Base-by-base conservation (phyloP, 1,139 yeast species). In the Geotrichum klebahnii region DNA sequence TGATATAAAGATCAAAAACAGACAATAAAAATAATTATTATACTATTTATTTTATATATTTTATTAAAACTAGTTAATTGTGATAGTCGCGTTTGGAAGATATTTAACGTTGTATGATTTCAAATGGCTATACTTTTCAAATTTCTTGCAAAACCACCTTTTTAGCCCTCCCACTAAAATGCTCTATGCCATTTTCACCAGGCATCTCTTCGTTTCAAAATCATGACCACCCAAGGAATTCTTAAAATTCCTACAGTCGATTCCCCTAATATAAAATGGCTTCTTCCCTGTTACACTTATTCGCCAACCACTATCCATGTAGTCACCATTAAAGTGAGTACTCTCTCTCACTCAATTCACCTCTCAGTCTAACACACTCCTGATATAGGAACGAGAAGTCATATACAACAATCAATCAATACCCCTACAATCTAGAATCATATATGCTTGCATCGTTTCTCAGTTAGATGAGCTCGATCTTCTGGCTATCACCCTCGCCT, bases 371-470 rank as follows among this genome's bases (percentile, higher is more conserved):
- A 5, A 8, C n/a, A 38, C 31, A 9, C 33, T 38, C 14, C 22
- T 14, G 20, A 10, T 22, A 29, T 31, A 40, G 44, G 36, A 40
- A 6, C 35, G 22, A n/a, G 28, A 40, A 14, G 20, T 29, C 36
- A 12, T n/a, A 4, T 40, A 29, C 24, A 19, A 22, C 28, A 16
- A 20, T 23, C 20, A 19, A 14, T 17, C 44, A 3, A 12, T 29
- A 12, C 4, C 35, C 12, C 24, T 40, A 12, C 44, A 28, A n/a
- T 14, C 44, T 3, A 10, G 36, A 10, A 17, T 40, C 5, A 16
- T 40, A 2, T 5, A 33, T 20, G 44, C 44, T 10, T 20, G 35
- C 2, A 16, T 40, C 3, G 19, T 31, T 5, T 35, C 44, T 12
- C 23, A 17, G 14, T 19, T 23, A 17, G 36, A 19, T 23, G 26